Percentiles rank a stretch among this genome's conserved stretches.
phyloP scores from a whole-genome alignment of 2,329 filamentous ascomycete genomes.

The Xylariomycetidae sp. region DNA sequence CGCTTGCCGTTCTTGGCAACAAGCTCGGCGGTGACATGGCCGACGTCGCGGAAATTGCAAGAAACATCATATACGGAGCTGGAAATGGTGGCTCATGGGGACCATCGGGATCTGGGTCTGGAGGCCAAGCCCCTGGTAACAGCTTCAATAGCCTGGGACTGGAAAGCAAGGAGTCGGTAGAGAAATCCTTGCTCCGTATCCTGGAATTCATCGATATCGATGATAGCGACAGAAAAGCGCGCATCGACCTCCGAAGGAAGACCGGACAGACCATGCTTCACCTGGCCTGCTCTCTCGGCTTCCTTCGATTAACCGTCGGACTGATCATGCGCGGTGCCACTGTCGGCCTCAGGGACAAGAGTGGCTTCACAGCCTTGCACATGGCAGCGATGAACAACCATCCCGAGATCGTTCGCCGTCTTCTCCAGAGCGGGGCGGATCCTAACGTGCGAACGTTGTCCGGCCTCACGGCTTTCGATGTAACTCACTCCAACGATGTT shows the following conservation, averaged over 20 bases:
- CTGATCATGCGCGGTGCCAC: constrained; percentile 73
- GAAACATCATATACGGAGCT: constrained; percentile 50
- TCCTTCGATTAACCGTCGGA: constrained; percentile 69
- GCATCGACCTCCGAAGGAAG: constrained; percentile 57
- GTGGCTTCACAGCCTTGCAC: constrained; percentile 77
- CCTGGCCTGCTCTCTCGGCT: constrained; percentile 67
- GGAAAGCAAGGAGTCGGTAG: constrained; percentile 44
- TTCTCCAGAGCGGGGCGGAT: constrained; percentile 69
- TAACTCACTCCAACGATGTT: constrained; percentile 60
- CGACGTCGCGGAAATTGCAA: constrained; percentile 55
- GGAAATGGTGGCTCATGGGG: no score
- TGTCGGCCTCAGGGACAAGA: constrained; percentile 67
- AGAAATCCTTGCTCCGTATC: constrained; percentile 63
- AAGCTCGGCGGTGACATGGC: constrained; percentile 57
- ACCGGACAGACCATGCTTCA: constrained; percentile 79
- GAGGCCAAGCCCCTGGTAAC: constrained; percentile 32
- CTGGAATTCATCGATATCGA: constrained; percentile 76
- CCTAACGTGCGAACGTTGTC: constrained; percentile 63
- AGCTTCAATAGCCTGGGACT: constrained; percentile 30
- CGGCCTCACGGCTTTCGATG: constrained; percentile 64
- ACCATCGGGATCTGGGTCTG: constrained; percentile 33
- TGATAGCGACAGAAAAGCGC: constrained; percentile 61
- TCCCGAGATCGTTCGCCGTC: constrained; percentile 66
- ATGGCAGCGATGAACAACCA: constrained; percentile 73
- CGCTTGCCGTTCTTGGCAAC: constrained; percentile 56